phyloP scores from a whole-genome alignment of 2,329 filamentous ascomycete genomes.

The Trichoderma aggressivum region DNA sequence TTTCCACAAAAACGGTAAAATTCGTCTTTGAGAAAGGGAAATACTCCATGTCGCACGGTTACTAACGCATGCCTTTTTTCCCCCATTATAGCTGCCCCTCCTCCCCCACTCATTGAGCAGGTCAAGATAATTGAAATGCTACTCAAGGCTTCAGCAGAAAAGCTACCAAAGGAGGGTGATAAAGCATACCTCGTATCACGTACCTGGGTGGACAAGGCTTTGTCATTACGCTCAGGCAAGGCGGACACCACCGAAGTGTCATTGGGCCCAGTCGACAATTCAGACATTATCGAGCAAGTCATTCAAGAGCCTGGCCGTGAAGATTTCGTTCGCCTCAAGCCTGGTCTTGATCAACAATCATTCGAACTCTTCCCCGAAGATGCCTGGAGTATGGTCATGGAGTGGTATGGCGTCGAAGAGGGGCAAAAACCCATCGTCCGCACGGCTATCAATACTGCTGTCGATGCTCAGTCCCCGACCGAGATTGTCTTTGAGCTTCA shows the following conservation, averaged over 20 bases:
- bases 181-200: slow-evolving; percentile 75
- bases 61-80: slow-evolving; percentile 16
- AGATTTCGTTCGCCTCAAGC: slow-evolving; percentile 70
- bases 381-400: slow-evolving; percentile 76
- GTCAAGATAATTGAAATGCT: slow-evolving; percentile 68
- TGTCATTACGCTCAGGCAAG: slow-evolving; percentile 60
- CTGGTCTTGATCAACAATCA: slow-evolving; percentile 64
- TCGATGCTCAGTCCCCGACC: slow-evolving; percentile 48
- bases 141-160: slow-evolving; percentile 49
- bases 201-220: slow-evolving; percentile 72
- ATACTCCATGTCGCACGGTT: not conserved
- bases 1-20: not conserved
- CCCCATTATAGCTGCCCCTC: slow-evolving; percentile 19
- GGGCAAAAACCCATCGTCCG: slow-evolving; percentile 71
- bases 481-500: slow-evolving; percentile 81
- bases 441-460: slow-evolving; percentile 71
- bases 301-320: slow-evolving; percentile 48
- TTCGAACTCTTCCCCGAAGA: slow-evolving; percentile 74
- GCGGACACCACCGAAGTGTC: slow-evolving; percentile 58
- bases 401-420: slow-evolving; percentile 75
- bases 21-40: not conserved
- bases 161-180: slow-evolving; percentile 64
- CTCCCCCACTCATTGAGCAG: slow-evolving; percentile 54
- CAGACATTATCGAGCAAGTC: slow-evolving; percentile 68
- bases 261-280: slow-evolving; percentile 83